Evolutionary conservation across 805 yeast genomes (phyloP).

Genomic region (Kazachstania martiniae): DNA sequence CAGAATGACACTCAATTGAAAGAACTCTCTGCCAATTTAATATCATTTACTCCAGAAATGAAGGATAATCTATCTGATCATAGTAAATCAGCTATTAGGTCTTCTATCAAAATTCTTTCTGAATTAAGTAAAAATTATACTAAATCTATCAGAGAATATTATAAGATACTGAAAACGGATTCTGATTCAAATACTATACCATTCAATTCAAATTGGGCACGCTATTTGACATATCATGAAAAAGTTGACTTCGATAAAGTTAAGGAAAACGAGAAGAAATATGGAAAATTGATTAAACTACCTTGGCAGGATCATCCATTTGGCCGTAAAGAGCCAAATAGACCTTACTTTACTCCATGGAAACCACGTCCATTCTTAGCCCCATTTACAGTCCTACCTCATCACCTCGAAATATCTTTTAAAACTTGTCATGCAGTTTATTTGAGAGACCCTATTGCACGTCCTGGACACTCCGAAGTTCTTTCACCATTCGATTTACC

Average conservation of each 20-base stretch:
- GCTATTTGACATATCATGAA: slow-evolving; percentile 33
- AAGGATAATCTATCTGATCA: slow-evolving; percentile 17
- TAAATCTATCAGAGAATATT: slow-evolving; percentile 19
- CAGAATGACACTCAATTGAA: slow-evolving; percentile 9
- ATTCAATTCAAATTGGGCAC: slow-evolving; percentile 43
- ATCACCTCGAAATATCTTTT: slow-evolving; percentile 83
- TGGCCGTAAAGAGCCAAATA: slow-evolving; percentile 69
- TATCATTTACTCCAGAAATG: slow-evolving; percentile 13
- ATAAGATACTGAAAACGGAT: slow-evolving; percentile 19
- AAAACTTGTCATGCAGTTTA: slow-evolving; percentile 94
- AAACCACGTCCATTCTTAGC: slow-evolving; percentile 87
- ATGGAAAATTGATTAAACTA: slow-evolving; percentile 38
- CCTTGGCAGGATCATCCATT: slow-evolving; percentile 76
- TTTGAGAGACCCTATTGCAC: slow-evolving; percentile 90
- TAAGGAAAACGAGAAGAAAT: slow-evolving; percentile 39
- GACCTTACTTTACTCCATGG: slow-evolving; percentile 95
- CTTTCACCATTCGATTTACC: slow-evolving; percentile 77
- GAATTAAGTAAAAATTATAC: slow-evolving; percentile 18
- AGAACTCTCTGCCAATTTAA: slow-evolving; percentile 8
- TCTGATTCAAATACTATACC: slow-evolving; percentile 25
- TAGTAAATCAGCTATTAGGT: slow-evolving; percentile 16
- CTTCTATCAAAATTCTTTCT: slow-evolving; percentile 18
- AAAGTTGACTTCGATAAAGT: slow-evolving; percentile 35
- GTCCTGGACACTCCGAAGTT: slow-evolving; percentile 95
- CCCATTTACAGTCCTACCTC: slow-evolving; percentile 85